Conservation (phyloP, 257 asterid species). For the Przewalskia tangutica region DNA sequence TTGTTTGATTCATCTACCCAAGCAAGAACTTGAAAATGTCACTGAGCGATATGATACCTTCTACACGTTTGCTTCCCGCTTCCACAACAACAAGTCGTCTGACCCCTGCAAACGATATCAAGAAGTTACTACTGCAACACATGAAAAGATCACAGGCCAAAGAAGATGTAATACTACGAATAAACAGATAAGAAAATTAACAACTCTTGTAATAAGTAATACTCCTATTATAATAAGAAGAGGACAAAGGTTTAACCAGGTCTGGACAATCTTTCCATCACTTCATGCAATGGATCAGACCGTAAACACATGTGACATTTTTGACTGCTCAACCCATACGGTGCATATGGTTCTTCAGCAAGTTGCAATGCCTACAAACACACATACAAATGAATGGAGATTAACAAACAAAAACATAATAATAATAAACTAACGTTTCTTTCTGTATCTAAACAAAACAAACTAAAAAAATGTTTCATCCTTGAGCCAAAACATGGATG, state of each 20-base stretch:
- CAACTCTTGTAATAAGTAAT: background rate
- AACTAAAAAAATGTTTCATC: background rate
- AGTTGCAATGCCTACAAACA: conserved; percentile 65
- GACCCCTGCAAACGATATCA: conserved; percentile 43
- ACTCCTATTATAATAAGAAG: background rate
- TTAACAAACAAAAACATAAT: background rate
- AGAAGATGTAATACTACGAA: background rate
- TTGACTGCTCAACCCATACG: conserved; percentile 41
- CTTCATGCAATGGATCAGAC: conserved; percentile 62
- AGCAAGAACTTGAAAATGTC: conserved; percentile 71
- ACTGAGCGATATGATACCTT: conserved; percentile 63
- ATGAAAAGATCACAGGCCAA: background rate
- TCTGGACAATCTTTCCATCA: conserved; percentile 71
- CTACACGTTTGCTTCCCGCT: conserved; percentile 94
- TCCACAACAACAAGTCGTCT: conserved; percentile 76
- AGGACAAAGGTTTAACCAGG: conserved; percentile 47
- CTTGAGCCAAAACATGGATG: background rate
- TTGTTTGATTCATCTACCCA: conserved; percentile 29
- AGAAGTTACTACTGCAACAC: background rate
- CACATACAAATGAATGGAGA: background rate
- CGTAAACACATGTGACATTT: conserved; percentile 91
- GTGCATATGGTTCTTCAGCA: conserved; percentile 67
- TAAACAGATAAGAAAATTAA: background rate
- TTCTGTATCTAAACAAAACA: background rate
- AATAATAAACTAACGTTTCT: background rate